phyloP scores from a whole-genome alignment of 495 filamentous ascomycete genomes.

The Neurospora discreta region DNA sequence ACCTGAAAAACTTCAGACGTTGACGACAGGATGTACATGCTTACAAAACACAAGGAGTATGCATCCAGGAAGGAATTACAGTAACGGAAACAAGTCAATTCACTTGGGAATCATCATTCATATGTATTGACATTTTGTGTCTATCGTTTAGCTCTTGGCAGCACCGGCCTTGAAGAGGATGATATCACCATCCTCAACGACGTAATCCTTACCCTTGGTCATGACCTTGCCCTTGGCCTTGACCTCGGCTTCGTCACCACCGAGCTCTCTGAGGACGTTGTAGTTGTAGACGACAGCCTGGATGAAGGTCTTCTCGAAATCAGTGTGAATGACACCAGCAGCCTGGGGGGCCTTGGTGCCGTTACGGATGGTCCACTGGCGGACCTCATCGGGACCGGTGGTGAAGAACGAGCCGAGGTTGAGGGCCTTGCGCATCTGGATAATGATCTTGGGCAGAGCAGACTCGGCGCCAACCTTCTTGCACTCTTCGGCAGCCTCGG shows the following conservation, averaged over 20 bases:
- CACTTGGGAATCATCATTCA: not conserved
- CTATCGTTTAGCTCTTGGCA: constrained; percentile 54
- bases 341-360: constrained; percentile 95
- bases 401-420: constrained; percentile 95
- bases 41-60: not conserved
- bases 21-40: too few relatives aligned
- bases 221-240: constrained; percentile 92
- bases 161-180: constrained; percentile 92
- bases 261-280: constrained; percentile 63
- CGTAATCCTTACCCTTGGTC: constrained; percentile 99
- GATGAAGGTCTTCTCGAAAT: constrained; percentile 99
- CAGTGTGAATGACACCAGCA: constrained; percentile 94
- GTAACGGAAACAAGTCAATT: not conserved
- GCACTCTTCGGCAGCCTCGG: constrained; percentile 75
- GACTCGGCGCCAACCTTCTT: constrained; percentile 82
- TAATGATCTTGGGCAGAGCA: constrained; percentile 82
- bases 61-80: not conserved
- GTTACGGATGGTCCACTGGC: constrained; percentile 96
- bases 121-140: not conserved
- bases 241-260: constrained; percentile 78
- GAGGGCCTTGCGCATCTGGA: constrained; percentile 87
- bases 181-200: constrained; percentile 66
- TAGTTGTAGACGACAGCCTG: constrained; percentile 91
- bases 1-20: too few relatives aligned
- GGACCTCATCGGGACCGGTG: constrained; percentile 88